Evolutionary conservation across 305 asterid species (phyloP).

Genomic region (Rubia occidens): DNA sequence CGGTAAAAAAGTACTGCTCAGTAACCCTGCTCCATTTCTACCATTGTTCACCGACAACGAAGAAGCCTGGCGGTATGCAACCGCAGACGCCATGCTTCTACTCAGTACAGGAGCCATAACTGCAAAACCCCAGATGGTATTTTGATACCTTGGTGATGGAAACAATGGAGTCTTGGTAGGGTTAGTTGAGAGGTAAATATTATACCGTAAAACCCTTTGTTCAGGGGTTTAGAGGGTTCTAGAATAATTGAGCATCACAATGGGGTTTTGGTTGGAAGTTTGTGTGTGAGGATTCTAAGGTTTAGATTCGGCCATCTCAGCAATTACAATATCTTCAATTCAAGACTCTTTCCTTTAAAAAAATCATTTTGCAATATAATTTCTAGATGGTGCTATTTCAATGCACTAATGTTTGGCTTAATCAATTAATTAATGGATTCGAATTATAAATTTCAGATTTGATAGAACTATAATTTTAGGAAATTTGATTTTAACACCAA

Average conservation of each 20-base stretch:
- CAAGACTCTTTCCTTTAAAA: too few species aligned
- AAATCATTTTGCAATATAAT: too few species aligned
- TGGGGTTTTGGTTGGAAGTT: slow-evolving; percentile 30
- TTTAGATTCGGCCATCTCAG: slow-evolving; percentile 44
- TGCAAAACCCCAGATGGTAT: slow-evolving; percentile 20
- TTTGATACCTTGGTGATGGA: not conserved
- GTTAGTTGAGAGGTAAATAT: slow-evolving; percentile 16
- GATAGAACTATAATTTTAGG: too few species aligned
- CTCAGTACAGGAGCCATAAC: slow-evolving; percentile 75
- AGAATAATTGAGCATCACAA: slow-evolving; percentile 28
- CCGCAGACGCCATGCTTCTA: slow-evolving; percentile 57
- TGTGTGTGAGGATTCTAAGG: slow-evolving; percentile 36
- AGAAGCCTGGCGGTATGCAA: slow-evolving; percentile 29
- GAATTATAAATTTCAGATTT: too few species aligned
- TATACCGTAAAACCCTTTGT: slow-evolving; percentile 29
- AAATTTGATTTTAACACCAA: too few species aligned
- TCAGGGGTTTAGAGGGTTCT: slow-evolving; percentile 51
- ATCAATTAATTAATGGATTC: too few species aligned
- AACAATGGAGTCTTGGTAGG: not conserved
- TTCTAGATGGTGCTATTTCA: too few species aligned
- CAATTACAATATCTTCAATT: slow-evolving; percentile 33
- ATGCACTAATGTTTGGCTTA: too few species aligned
- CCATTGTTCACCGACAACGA: slow-evolving; percentile 33
- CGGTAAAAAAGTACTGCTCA: slow-evolving; percentile 49
- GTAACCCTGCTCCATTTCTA: slow-evolving; percentile 28